Conservation (phyloP, 129 eudicot genomes). For the Daucus carota region DNA sequence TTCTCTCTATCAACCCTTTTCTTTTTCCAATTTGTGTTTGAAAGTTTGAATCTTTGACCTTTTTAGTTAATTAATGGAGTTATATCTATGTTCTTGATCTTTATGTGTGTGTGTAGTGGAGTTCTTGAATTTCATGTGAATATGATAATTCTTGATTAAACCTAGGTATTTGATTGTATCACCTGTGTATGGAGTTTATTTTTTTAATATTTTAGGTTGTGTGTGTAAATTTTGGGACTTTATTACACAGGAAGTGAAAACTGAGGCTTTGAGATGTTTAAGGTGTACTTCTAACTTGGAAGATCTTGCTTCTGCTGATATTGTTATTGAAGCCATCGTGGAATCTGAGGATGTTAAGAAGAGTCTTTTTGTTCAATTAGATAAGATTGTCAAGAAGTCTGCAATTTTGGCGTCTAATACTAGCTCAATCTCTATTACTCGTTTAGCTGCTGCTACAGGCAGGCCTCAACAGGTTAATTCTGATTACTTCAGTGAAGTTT, state of each 20-base stretch:
- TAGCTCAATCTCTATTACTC: conserved; percentile 84
- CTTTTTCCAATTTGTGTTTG: background rate
- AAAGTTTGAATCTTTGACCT: background rate
- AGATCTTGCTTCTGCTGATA: conserved; percentile 66
- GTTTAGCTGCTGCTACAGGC: conserved; percentile 67
- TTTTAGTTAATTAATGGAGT: background rate
- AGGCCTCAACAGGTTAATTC: conserved; percentile 60
- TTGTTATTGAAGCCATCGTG: conserved; percentile 84
- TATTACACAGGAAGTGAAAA: conserved; percentile 39
- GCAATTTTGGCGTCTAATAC: conserved; percentile 94
- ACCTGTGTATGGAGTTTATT: background rate
- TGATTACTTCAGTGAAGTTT: background rate
- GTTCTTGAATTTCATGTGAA: background rate
- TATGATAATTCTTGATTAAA: background rate
- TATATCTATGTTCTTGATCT: background rate
- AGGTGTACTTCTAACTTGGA: conserved; percentile 53
- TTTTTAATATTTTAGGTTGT: background rate
- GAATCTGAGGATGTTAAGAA: conserved; percentile 88
- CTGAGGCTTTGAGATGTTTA: conserved; percentile 43
- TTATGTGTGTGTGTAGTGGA: background rate
- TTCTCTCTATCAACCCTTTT: background rate
- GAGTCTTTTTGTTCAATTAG: conserved; percentile 53
- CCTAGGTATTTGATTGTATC: background rate
- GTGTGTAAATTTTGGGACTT: background rate
- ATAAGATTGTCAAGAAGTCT: conserved; percentile 45